These are phyloP conservation scores for Tephrocybe sp. DNA, from an alignment of 768 basidiomycete genomes.

Conservation along the genomic window DNA sequence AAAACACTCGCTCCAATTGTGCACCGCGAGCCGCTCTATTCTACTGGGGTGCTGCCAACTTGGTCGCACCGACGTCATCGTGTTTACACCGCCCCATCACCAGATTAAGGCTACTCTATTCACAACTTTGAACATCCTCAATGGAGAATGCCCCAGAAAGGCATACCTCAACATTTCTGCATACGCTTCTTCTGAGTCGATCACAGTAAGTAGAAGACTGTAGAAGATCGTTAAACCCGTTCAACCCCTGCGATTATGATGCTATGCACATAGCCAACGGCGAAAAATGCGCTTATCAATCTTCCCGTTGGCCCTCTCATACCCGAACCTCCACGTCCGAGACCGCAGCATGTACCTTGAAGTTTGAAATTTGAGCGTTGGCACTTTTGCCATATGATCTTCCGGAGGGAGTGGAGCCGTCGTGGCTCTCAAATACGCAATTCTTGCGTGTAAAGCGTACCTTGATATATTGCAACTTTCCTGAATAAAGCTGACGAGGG, in stretches of 20 bases:
- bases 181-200: neutral
- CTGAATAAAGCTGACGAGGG: too few species aligned
- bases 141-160: neutral
- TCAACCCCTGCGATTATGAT: too few species aligned
- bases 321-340: neutral
- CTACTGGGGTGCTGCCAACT: neutral
- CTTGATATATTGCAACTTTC: too few species aligned
- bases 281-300: slow-evolving; percentile 12
- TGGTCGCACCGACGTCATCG: neutral
- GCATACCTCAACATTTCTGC: neutral
- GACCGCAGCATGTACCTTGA: neutral
- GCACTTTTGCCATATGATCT: too few species aligned
- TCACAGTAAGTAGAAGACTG: neutral
- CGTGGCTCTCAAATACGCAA: too few species aligned
- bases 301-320: neutral
- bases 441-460: too few species aligned
- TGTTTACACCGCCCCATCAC: neutral
- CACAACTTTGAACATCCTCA: neutral
- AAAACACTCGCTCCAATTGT: neutral
- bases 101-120: neutral
- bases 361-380: too few species aligned
- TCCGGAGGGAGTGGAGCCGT: too few species aligned
- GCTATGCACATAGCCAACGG: neutral
- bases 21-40: neutral
- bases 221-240: neutral